A percentile compares a stretch with the other conserved stretches of the same genome.
Conservation (phyloP, 2,329 filamentous ascomycete genomes). For the Alternaria arbusti region DNA sequence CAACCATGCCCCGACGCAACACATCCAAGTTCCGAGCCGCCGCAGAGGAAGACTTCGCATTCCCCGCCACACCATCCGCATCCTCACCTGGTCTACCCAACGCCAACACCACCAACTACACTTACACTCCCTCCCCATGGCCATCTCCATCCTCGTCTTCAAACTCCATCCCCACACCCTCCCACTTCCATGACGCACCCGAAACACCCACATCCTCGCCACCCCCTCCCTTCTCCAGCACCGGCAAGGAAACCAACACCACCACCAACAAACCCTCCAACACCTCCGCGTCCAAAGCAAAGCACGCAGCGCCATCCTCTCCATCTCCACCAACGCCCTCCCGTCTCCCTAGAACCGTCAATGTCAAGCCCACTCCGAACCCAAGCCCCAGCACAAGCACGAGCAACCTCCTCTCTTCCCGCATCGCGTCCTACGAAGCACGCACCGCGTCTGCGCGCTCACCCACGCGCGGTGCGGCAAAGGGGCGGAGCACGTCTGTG, state of each 20-base stretch:
- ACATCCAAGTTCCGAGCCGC: not conserved
- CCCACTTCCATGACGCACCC: not conserved
- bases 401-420: not conserved
- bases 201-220: not conserved
- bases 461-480: not conserved
- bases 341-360: not conserved
- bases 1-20: not conserved
- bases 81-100: not conserved
- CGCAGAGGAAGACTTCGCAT: not conserved
- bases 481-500: not conserved
- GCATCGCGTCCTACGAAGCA: not conserved
- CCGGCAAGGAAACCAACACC: too few relatives aligned
- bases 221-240: not conserved
- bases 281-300: not conserved
- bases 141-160: not conserved
- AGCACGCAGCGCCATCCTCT: not conserved
- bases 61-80: not conserved
- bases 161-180: not conserved
- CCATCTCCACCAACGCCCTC: not conserved
- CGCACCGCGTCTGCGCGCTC: not conserved
- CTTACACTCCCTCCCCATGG: not conserved
- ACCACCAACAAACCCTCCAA: not conserved
- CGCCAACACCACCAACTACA: not conserved
- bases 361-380: not conserved
- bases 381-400: not conserved